Evolutionary conservation across 108 stramenopile genomes (phyloP).

Genomic region (Nitzschia inconspicua): DNA sequence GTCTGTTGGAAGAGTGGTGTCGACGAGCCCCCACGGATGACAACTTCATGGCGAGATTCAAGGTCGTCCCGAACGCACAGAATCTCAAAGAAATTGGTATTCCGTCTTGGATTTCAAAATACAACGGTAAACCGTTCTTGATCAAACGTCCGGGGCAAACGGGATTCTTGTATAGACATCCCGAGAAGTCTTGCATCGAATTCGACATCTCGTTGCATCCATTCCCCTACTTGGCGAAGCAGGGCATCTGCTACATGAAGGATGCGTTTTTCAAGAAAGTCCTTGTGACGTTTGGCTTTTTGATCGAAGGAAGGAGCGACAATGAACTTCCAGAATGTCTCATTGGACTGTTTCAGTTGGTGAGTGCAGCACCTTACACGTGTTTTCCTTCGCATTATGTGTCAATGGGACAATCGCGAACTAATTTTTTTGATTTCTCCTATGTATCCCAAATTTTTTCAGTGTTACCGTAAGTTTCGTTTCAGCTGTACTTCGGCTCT

Average conservation of each 20-base stretch:
- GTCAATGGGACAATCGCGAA: too few relatives aligned
- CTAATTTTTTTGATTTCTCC: too few relatives aligned
- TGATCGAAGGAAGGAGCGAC: conserved; percentile 76
- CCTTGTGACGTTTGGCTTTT: conserved; percentile 68
- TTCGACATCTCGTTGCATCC: conserved; percentile 83
- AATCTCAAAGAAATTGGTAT: conserved; percentile 76
- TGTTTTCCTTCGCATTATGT: too few relatives aligned
- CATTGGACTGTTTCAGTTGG: conserved; percentile 62
- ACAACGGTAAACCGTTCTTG: conserved; percentile 79
- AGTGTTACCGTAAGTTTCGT: too few relatives aligned
- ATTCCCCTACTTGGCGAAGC: conserved; percentile 80
- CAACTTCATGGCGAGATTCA: conserved; percentile 71
- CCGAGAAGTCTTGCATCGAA: conserved; percentile 68
- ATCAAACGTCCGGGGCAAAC: conserved; percentile 79
- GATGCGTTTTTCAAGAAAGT: conserved; percentile 67
- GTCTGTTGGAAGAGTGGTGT: conserved; percentile 80
- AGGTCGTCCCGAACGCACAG: conserved; percentile 56
- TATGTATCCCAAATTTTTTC: too few relatives aligned
- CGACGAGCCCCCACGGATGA: conserved; percentile 66
- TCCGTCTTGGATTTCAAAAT: conserved; percentile 78
- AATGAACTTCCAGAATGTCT: conserved; percentile 81
- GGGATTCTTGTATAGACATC: conserved; percentile 70
- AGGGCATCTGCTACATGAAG: conserved; percentile 77
- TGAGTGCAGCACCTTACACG: too few relatives aligned
- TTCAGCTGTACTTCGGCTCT: too few relatives aligned